Conservation (phyloP, 495 filamentous ascomycete species). For the Hypoxylon rickii region DNA sequence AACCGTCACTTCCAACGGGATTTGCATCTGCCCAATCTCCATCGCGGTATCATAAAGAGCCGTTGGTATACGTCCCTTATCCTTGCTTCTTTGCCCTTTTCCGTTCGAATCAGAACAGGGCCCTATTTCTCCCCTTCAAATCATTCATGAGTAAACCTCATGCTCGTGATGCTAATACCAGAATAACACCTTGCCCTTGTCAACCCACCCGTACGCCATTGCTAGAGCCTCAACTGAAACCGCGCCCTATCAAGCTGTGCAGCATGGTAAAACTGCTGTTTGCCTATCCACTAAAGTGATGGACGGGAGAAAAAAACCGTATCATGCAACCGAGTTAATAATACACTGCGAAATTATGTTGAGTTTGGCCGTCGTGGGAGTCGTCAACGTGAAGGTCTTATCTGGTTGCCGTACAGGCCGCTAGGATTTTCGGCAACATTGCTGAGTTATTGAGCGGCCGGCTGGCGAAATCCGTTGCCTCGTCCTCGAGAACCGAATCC, state of each 20-base stretch:
- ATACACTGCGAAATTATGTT: slow-evolving; percentile 32
- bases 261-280: slow-evolving; percentile 34
- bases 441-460: slow-evolving; percentile 36
- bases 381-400: not conserved
- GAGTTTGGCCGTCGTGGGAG: not conserved
- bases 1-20: not conserved
- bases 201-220: slow-evolving; percentile 37
- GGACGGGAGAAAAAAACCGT: slow-evolving; percentile 29
- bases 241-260: slow-evolving; percentile 23
- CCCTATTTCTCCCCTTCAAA: slow-evolving; percentile 8
- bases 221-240: slow-evolving; percentile 36
- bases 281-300: slow-evolving; percentile 34
- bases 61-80: slow-evolving; percentile 9
- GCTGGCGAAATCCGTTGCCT: slow-evolving; percentile 42
- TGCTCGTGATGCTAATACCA: slow-evolving; percentile 35
- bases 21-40: not conserved
- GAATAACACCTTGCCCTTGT: slow-evolving; percentile 26
- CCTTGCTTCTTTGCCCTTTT: slow-evolving; percentile 1
- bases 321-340: slow-evolving; percentile 35
- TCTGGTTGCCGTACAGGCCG: not conserved
- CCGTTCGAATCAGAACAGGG: slow-evolving; percentile 4
- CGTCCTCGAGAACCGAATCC: slow-evolving; percentile 51
- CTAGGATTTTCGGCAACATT: not conserved
- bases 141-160: slow-evolving; percentile 19
- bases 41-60: not conserved